Percentiles rank a stretch among this genome's conserved stretches.
Evolutionary conservation across 2,329 filamentous ascomycete species (phyloP).

Genomic region (Didymella pinodella): DNA sequence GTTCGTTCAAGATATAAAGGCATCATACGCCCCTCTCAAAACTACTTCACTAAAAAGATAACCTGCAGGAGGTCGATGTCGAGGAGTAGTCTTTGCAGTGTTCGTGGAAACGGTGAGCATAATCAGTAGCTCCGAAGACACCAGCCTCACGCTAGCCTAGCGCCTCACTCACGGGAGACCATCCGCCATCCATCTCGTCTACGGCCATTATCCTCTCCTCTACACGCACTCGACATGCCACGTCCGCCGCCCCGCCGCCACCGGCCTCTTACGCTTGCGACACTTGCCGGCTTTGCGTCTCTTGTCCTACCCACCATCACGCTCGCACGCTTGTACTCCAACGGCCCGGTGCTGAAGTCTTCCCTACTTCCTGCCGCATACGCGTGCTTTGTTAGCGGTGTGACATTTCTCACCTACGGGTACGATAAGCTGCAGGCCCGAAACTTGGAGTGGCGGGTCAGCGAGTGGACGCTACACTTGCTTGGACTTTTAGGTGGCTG

Average conservation of each 20-base stretch:
- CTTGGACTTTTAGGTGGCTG: slow-evolving; percentile 44
- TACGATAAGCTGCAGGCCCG: slow-evolving; percentile 49
- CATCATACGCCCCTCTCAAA: background rate
- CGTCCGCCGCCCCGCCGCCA: slow-evolving; percentile 27
- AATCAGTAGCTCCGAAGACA: background rate
- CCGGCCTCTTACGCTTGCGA: slow-evolving; percentile 39
- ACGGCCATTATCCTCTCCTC: background rate
- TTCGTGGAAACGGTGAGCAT: background rate
- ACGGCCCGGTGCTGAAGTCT: slow-evolving; percentile 14
- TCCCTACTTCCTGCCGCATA: slow-evolving; percentile 31
- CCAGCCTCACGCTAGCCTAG: background rate
- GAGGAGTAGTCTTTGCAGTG: background rate
- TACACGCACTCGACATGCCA: slow-evolving; percentile 15
- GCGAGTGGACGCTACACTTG: slow-evolving; percentile 42
- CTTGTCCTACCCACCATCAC: slow-evolving; percentile 65
- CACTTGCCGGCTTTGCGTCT: slow-evolving; percentile 32
- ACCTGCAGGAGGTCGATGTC: background rate
- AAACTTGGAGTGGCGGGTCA: slow-evolving; percentile 44
- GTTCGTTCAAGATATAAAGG: background rate
- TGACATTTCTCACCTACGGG: slow-evolving; percentile 45
- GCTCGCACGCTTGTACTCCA: slow-evolving; percentile 50
- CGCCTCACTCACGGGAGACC: background rate
- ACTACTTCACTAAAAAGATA: background rate
- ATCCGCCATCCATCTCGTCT: background rate
- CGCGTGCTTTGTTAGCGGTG: slow-evolving; percentile 27